Base-by-base conservation (phyloP, 1,284 basidiomycete genomes). In the Quambalaria eucalypti region DNA sequence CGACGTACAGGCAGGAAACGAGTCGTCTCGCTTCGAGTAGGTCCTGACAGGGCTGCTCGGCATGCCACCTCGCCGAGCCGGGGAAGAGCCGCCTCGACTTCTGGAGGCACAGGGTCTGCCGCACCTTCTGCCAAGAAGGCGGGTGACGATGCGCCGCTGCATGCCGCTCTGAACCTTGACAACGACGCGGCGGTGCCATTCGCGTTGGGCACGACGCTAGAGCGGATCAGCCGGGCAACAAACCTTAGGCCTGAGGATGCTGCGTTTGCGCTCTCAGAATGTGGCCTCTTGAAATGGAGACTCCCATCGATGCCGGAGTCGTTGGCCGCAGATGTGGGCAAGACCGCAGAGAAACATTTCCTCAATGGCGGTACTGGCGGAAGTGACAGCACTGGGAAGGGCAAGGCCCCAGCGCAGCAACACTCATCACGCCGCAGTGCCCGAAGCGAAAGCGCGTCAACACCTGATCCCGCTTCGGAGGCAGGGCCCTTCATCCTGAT, bases 261-360 rank as follows among this genome's bases (percentile, higher is more conserved):
- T 0, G 86, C 88, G 0, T 88, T 91, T 73, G 87, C 90, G 1
- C 78, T 97, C 53, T 85, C 87, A 53, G 90, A 95, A 73, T 85
- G 87, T 52, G 90, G 90, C 16, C 78, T 97, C 54, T 79, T 95
- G 19, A 77, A 76, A 50, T 77, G 79, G 39, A 77, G 77, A 2
- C 29, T 25, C 4, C 48, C 48, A 9, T 49, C 54, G 6, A 50
- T 48, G 25, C 40, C 42, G 93, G 19, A 77, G 76, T 49, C 77
- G 79, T 38, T 76, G 77, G 2, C 33, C n/a, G 7, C 46, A 44
- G 14, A 51, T 52, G 7, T 48, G 33, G 25, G 29, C 62, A 1
- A 30, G 51, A 21, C n/a, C 23, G 4, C 9, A 25, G 28, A 28
- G 7, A n/a, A n/a, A n/a, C n/a, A n/a, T n/a, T n/a, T n/a, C n/a